Evolutionary conservation across 148 eudicot species (phyloP).

Genomic region (Nepenthes gracilis): DNA sequence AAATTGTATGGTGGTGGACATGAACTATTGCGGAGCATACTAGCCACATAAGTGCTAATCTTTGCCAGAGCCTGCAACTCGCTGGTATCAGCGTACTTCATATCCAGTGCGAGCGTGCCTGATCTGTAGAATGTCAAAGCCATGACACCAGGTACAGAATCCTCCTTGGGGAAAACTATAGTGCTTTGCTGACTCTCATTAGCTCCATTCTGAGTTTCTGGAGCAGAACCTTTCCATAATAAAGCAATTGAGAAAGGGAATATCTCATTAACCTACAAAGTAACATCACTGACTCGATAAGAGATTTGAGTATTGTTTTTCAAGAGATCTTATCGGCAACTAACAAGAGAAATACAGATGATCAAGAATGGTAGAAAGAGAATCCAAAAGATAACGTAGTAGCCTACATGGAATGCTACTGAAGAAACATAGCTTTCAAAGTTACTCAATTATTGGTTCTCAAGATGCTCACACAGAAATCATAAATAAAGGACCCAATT

Average conservation of each 20-base stretch:
- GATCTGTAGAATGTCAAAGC: slow-evolving; percentile 67
- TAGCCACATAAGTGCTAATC: slow-evolving; percentile 82
- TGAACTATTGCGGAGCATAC: background rate
- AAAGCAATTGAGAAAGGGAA: slow-evolving; percentile 74
- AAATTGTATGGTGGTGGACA: too few species aligned
- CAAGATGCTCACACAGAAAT: background rate
- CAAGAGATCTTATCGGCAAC: too few species aligned
- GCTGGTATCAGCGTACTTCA: slow-evolving; percentile 76
- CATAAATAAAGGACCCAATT: background rate
- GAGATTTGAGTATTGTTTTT: background rate
- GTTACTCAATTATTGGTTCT: too few species aligned
- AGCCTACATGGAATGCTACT: too few species aligned
- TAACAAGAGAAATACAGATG: too few species aligned
- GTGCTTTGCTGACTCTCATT: slow-evolving; percentile 58
- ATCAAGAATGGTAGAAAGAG: too few species aligned
- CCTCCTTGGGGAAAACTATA: slow-evolving; percentile 77
- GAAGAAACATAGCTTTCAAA: too few species aligned
- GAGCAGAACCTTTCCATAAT: slow-evolving; percentile 66
- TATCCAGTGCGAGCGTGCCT: slow-evolving; percentile 59
- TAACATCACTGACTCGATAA: background rate
- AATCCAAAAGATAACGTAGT: too few species aligned
- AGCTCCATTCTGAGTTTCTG: slow-evolving; percentile 43
- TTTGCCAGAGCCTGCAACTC: slow-evolving; percentile 70
- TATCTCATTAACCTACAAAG: slow-evolving; percentile 68
- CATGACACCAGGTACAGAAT: slow-evolving; percentile 67